Conservation (phyloP, 306 rosid species). For the Luffa aegyptiaca region DNA sequence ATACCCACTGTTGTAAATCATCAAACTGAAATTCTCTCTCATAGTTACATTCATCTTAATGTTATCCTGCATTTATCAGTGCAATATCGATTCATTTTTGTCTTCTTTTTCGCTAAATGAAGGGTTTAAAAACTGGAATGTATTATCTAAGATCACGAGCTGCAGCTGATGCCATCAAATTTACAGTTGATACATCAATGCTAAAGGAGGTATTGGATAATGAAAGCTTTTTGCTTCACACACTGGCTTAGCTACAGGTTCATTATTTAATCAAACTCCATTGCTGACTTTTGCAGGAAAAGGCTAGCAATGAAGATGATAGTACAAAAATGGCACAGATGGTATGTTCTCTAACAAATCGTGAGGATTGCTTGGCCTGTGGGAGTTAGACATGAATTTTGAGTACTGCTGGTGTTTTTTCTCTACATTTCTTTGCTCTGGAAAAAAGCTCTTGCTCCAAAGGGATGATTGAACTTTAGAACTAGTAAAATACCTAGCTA, state of each 20-base stretch:
- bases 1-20: neutral
- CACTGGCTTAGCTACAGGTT: neutral
- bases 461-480: neutral
- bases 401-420: neutral
- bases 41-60: neutral
- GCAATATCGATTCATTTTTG: neutral
- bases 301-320: conserved; percentile 29
- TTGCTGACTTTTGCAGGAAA: conserved; percentile 33
- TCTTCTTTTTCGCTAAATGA: conserved; percentile 2
- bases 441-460: neutral
- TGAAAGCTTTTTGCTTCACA: neutral
- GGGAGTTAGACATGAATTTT: conserved; percentile 42
- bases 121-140: conserved; percentile 94
- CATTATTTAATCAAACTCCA: neutral
- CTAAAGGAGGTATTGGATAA: conserved; percentile 28
- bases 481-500: too few species aligned
- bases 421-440: neutral
- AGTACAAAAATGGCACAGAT: conserved; percentile 63
- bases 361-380: conserved; percentile 76
- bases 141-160: conserved; percentile 76
- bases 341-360: conserved; percentile 78
- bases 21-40: neutral
- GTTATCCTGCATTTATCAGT: neutral
- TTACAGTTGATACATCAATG: conserved; percentile 63
- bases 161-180: conserved; percentile 85